Conservation (phyloP, 352 stramenopile species). For the Globisporangium alternatum region DNA sequence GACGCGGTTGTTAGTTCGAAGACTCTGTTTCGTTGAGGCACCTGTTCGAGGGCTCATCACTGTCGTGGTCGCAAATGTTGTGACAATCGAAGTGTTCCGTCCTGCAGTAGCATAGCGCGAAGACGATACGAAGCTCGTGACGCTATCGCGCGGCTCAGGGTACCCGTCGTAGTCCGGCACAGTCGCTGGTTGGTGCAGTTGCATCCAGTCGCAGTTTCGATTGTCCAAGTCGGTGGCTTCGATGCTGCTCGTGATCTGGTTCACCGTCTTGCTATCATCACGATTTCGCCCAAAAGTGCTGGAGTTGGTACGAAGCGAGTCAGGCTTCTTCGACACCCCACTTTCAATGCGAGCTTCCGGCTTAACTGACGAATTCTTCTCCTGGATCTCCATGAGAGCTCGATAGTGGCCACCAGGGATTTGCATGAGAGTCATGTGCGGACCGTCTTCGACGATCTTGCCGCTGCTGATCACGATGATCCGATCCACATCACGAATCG, state of each 20-base stretch:
- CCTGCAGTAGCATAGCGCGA: background rate
- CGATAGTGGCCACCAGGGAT: conserved; percentile 45
- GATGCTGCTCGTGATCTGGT: conserved; percentile 1
- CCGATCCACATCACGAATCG: conserved; percentile 64
- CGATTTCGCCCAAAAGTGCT: background rate
- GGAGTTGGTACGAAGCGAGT: background rate
- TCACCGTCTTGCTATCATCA: background rate
- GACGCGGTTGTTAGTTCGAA: background rate
- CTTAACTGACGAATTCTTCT: background rate
- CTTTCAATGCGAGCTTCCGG: background rate
- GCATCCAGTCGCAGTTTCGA: background rate
- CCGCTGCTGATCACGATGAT: conserved; percentile 18
- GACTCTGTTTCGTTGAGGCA: background rate
- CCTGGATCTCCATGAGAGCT: conserved; percentile 25
- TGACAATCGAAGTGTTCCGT: background rate
- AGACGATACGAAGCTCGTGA: conserved; percentile 4
- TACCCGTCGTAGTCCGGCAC: background rate
- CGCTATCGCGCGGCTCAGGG: background rate
- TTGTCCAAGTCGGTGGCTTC: background rate
- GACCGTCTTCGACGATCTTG: conserved; percentile 7
- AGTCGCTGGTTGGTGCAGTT: background rate
- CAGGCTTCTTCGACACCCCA: background rate
- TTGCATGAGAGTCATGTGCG: conserved; percentile 87
- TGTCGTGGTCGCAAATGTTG: background rate
- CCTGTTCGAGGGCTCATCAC: background rate